These are phyloP conservation scores for Alternaria longipes DNA, from an alignment of 2,329 filamentous ascomycete species.

Conservation along the genomic window DNA sequence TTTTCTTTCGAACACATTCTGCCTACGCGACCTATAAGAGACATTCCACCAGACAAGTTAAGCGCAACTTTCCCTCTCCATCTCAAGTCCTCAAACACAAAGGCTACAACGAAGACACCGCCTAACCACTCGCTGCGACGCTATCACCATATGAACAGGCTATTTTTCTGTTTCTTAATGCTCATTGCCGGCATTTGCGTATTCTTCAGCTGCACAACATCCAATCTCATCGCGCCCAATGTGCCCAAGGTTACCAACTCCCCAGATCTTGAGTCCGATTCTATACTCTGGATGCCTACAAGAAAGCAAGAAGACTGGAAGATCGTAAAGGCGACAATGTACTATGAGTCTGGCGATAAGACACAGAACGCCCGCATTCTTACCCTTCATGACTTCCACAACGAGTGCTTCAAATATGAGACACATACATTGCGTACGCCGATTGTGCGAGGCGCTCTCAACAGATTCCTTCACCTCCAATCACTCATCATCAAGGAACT, in stretches of 20 bases:
- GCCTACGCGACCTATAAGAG: background rate
- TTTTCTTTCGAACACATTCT: background rate
- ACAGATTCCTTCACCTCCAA: conserved; percentile 46
- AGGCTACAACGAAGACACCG: background rate
- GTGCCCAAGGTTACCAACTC: background rate
- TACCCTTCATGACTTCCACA: background rate
- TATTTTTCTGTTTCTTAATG: background rate
- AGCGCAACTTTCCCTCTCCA: background rate
- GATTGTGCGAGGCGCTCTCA: conserved; percentile 48
- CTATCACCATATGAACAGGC: background rate
- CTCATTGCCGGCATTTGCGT: background rate
- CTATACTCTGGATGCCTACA: background rate
- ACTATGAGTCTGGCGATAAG: background rate
- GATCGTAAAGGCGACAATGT: background rate
- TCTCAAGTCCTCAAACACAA: background rate
- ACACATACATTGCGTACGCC: conserved; percentile 46
- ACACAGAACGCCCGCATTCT: background rate
- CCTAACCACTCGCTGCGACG: background rate
- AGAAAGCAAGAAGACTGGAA: background rate
- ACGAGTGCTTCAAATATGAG: conserved; percentile 35
- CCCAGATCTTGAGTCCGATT: background rate
- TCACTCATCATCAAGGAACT: conserved; percentile 38
- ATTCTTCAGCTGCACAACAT: background rate
- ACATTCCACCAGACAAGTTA: background rate
- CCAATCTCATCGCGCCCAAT: background rate